Percentiles rank a stretch among this genome's conserved stretches.
Evolutionary conservation across 2,329 filamentous ascomycete species (phyloP).

Genomic region (Apiospora rasikravindrae): DNA sequence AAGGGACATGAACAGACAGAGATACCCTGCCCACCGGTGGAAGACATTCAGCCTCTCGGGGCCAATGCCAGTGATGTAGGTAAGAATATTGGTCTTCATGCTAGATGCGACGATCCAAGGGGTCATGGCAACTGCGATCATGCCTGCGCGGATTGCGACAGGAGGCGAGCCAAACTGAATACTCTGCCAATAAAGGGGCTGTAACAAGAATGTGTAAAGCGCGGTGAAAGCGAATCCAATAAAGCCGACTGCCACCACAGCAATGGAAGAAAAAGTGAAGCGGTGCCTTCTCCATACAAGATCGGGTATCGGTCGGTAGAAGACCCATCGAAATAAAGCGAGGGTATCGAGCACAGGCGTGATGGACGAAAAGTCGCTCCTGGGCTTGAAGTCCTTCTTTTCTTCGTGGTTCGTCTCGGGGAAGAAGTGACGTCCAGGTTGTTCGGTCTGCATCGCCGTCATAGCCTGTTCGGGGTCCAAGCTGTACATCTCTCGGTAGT

Average conservation of each 20-base stretch:
- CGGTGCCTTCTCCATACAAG: conserved; percentile 69
- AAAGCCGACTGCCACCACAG: conserved; percentile 71
- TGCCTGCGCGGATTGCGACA: conserved; percentile 83
- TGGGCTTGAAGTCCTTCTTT: conserved; percentile 62
- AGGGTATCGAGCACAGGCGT: conserved; percentile 77
- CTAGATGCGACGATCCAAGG: conserved; percentile 91
- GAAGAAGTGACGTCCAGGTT: conserved; percentile 74
- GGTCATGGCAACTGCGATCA: conserved; percentile 89
- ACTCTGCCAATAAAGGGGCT: conserved; percentile 87
- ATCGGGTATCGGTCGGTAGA: conserved; percentile 85
- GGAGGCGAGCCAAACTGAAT: conserved; percentile 89
- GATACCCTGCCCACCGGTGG: conserved; percentile 88
- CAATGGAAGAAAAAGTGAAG: conserved; percentile 81
- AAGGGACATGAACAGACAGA: conserved; percentile 81
- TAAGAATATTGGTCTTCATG: conserved; percentile 89
- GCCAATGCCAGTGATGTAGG: conserved; percentile 84
- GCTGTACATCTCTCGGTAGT: conserved; percentile 61
- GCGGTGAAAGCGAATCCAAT: conserved; percentile 74
- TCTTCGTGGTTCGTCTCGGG: conserved; percentile 63
- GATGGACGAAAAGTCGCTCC: conserved; percentile 78
- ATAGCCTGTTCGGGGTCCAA: conserved; percentile 54
- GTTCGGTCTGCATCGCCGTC: conserved; percentile 54
- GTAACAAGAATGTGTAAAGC: conserved; percentile 84
- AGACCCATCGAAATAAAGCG: conserved; percentile 85
- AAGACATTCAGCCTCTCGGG: conserved; percentile 92